phyloP scores from a whole-genome alignment of 495 filamentous ascomycete species.

The Neurospora sp. region DNA sequence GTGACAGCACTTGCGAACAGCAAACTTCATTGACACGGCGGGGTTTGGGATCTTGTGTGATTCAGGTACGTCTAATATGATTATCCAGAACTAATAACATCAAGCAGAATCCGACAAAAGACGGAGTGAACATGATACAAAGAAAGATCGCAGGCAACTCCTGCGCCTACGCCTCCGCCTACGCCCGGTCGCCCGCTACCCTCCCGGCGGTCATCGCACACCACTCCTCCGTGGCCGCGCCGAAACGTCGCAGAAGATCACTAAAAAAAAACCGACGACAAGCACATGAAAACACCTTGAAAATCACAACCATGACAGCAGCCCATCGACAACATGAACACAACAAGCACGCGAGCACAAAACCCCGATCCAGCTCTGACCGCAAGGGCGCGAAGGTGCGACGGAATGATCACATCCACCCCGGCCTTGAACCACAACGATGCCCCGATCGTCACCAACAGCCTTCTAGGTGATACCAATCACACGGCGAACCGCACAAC shows the following conservation, averaged over 20 bases:
- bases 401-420: background rate
- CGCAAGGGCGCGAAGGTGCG: background rate
- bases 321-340: background rate
- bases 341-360: background rate
- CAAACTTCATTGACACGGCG: no score
- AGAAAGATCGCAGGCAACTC: no score
- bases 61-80: background rate
- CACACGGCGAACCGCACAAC: background rate
- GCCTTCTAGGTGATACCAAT: background rate
- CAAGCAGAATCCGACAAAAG: background rate
- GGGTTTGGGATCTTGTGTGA: fast-evolving
- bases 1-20: no score
- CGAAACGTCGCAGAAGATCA: no score
- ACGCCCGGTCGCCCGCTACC: no score
- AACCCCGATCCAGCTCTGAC: background rate
- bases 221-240: no score
- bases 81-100: background rate
- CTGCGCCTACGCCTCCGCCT: no score
- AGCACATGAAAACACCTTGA: no score
- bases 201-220: no score
- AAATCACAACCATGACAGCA: no score
- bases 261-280: background rate
- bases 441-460: background rate
- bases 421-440: background rate
- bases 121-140: no score